Base-by-base conservation (phyloP, 352 stramenopile genomes). In the Pythium folliculosum region DNA sequence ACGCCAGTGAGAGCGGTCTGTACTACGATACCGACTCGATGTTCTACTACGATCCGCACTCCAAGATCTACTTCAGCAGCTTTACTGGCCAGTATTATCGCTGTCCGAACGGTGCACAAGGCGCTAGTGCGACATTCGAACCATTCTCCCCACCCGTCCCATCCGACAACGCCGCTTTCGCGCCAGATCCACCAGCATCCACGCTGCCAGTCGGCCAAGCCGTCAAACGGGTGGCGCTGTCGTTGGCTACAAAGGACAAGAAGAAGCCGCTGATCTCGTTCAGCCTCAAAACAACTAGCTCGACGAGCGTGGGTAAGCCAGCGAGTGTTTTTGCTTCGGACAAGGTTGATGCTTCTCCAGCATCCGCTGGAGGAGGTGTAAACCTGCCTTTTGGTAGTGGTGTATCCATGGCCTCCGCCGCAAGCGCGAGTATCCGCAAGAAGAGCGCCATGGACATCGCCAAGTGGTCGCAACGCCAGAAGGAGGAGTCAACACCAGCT, bases 1-100 rank as follows among this genome's bases (percentile, higher is more conserved):
- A 81, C 59, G 75, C 67, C 19, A 88, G 74, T 43, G 82, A 91
- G 30, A 76, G 67, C 63, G 86, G 88, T 0, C 71, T 95, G 48
- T 94, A 93, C 61, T 95, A 88, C 66, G 82, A 95, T 56, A 68
- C 72, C 1, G 81, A 94, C 66, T 94, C 83, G 63, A 86, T 91
- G 84, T 95, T 93, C 35, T 94, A 92, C 71, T 94, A 93, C 72
- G 73, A 93, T 57, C 70, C 82, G 38, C 76, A 84, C 21, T 79
- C 82, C 17, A 92, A 88, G 60, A 50, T 92, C 5, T 95, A 94
- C 68, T 84, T 88, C 64, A 93, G 82, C 58, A 75, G 72, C 27
- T 95, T 90, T 48, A 80, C 68, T 3, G 86, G 88, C 25, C 45
- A 71, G 47, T 95, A 95, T 70, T 93, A 86, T 56, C 66, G 40